Evolutionary conservation across 495 filamentous ascomycete genomes (phyloP), one percentile per base, ranked within the genome.

Genomic region (Aspergillus kassunensis): DNA sequence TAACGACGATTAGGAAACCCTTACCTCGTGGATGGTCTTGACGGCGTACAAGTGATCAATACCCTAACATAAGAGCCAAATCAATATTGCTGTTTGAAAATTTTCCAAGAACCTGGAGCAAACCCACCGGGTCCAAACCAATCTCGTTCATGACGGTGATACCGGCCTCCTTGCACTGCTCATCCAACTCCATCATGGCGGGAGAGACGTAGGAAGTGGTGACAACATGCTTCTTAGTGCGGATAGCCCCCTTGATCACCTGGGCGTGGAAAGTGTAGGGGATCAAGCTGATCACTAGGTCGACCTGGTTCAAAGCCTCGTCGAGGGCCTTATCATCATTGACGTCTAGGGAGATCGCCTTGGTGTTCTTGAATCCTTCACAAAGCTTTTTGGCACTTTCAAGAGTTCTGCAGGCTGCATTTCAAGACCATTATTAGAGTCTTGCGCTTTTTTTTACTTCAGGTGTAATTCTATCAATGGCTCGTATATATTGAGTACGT

Each of bases 111-210:
- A 18, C 30, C 11, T 9, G 4, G 19, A n/a, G 20, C 9, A 9
- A 42, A 53, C 48, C 35, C 61, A 61, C 72, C 65, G 71, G 75
- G 51, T 78, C 84, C 39, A 95, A 68, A 50, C 92, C 91, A 65
- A 97, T 95, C 81, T 98, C 93, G 65, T 98, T 97, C 87, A 98
- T 88, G 52, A 98, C 91, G 0, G 90, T 95, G 60, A 98, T 97
- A 42, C 91, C 92, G 8, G 95, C 95, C 39, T 86, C 85, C 78
- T 96, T 96, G 65, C 80, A 83, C 55, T 84, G 78, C 49, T 80
- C 74, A 51, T 97, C 90, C 24, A 98, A 77, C 74, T 89, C 93
- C 68, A 83, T 61, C 91, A 98, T 97, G 23, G 89, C 90, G 0
- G 91, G 90, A 2, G 88, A 93, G 41, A 95, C 86, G 61, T 97